Base-by-base conservation (phyloP, 2,329 filamentous ascomycete species). In the Phyllosticta capitalensis region DNA sequence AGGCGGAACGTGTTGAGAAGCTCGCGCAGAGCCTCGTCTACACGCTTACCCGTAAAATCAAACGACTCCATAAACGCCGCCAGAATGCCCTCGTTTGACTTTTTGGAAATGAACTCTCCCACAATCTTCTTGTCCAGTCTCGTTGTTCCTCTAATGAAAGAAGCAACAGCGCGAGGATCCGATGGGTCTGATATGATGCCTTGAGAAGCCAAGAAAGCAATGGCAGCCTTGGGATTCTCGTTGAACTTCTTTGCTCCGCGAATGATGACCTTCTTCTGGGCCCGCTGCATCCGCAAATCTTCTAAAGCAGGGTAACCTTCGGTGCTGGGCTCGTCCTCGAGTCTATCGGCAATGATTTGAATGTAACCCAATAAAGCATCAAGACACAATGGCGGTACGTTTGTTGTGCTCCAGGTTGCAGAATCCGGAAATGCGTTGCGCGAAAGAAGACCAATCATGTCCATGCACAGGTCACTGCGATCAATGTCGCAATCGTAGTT, bases 401-500 rank as follows among this genome's bases (percentile, higher is more conserved):
- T 99, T 5, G 92, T 96, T 10, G 94, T 99, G 72, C 95, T 99
- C 94, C 94, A 99, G 5, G 92, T 96, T 5, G 92, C 94, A 9
- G 94, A 96, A 71, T 99, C 94, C 0, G 94, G 95, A 64, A 99
- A 88, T 1, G 94, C 94, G 71, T 96, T 99, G 61, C 94, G 84
- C 20, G 94, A 92, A 17, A 99, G 78, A 33, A 99, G 81, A 0
- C 94, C 92, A 62, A 99, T 85, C 82, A 97, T 88, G 69, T 99
- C 95, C 76, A 96, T 89, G 68, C 94, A 99, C 5, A 99, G 77
- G 75, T 99, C 94, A 56, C 86, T 87, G 55, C 92, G 84, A 69
- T 99, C 90, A 56, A 90, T 86, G 68, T 97, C 92, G 68, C 92
- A 99, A 72, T 99, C 94, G 70, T 97, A 99, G 73, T 99, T 99